Evolutionary conservation across 2,329 filamentous ascomycete species (phyloP).

Genomic region (Chrysosporium queenslandicum): DNA sequence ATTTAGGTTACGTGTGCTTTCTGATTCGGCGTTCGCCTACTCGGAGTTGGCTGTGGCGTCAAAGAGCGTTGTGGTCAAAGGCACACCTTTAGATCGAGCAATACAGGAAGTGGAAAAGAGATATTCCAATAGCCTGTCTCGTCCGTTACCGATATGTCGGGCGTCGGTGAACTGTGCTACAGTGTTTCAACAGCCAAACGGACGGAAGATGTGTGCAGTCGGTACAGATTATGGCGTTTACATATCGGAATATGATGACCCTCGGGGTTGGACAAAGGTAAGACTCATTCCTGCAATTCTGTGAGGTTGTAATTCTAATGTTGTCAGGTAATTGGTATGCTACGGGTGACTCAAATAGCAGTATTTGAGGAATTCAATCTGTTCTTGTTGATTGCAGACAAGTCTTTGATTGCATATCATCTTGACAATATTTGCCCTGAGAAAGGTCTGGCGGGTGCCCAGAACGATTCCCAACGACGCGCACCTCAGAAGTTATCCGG

Average conservation of each 20-base stretch:
- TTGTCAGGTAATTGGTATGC: slow-evolving; percentile 60
- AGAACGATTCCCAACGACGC: slow-evolving; percentile 63
- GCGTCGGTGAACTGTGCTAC: slow-evolving; percentile 88
- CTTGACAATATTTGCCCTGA: slow-evolving; percentile 66
- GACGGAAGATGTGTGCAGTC: slow-evolving; percentile 80
- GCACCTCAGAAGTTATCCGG: slow-evolving; percentile 85
- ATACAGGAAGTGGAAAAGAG: slow-evolving; percentile 77
- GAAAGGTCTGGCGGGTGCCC: slow-evolving; percentile 24
- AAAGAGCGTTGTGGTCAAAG: slow-evolving; percentile 68
- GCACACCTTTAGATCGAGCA: slow-evolving; percentile 82
- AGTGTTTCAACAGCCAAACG: slow-evolving; percentile 69
- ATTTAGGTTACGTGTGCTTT: slow-evolving; percentile 82
- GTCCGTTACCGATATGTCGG: slow-evolving; percentile 67
- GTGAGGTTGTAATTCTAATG: neutral
- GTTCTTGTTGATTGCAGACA: slow-evolving; percentile 83
- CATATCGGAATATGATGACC: slow-evolving; percentile 77
- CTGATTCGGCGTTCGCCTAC: slow-evolving; percentile 68
- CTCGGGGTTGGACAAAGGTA: slow-evolving; percentile 83
- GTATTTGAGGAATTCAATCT: slow-evolving; percentile 92
- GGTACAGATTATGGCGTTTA: slow-evolving; percentile 93
- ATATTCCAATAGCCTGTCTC: slow-evolving; percentile 53
- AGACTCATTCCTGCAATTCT: slow-evolving; percentile 17
- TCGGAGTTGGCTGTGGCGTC: slow-evolving; percentile 43
- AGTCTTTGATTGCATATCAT: slow-evolving; percentile 83
- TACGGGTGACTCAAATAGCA: slow-evolving; percentile 78